Base-by-base conservation (phyloP, 345 rosid genomes). In the Orychophragmus violaceus region DNA sequence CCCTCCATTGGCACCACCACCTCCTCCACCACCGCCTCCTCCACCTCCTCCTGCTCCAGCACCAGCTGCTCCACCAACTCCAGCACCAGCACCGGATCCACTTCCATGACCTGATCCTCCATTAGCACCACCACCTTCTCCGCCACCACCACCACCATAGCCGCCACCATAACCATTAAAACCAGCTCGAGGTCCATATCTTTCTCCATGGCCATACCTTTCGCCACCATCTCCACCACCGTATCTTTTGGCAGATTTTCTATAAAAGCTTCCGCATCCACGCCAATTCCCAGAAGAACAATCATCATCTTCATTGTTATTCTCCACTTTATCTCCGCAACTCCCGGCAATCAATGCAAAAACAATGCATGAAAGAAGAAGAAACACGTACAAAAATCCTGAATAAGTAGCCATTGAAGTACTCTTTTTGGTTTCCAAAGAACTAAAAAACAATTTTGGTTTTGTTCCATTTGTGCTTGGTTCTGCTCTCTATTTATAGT, bases 261-360 rank as follows among this genome's bases (percentile, higher is more conserved):
- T 57, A 1, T 55, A 64, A 52, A 82, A 82, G 39, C 81, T 82
- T 36, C 86, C 84, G 50, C 86, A 80, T 14, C 88, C 76, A 32
- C 83, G 63, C 88, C 83, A 84, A 73, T 73, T 70, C 50, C 71
- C 11, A 24, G 71, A 71, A 0, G 70, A 77, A 23, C 86, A 79
- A 62, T 72, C 64, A 16, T 80, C 77, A 14, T 51, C 65, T 3
- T 58, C 67, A 52, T 73, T 66, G 21, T 58, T 60, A 50, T 63
- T 59, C 48, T 67, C 78, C 17, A 25, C 69, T 22, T 41, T 64
- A 9, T 56, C 74, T 71, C 62, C 80, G 33, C 25, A 23, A 68
- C 51, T 42, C 9, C 42, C 67, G 17, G 45, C 16, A 61, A 35
- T 49, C 70, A 63, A 66, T 58, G 68, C 61, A 71, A 68, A 45